Evolutionary conservation across 2,329 filamentous ascomycete genomes (phyloP).

Genomic region (Pseudofabraea citricarpa): DNA sequence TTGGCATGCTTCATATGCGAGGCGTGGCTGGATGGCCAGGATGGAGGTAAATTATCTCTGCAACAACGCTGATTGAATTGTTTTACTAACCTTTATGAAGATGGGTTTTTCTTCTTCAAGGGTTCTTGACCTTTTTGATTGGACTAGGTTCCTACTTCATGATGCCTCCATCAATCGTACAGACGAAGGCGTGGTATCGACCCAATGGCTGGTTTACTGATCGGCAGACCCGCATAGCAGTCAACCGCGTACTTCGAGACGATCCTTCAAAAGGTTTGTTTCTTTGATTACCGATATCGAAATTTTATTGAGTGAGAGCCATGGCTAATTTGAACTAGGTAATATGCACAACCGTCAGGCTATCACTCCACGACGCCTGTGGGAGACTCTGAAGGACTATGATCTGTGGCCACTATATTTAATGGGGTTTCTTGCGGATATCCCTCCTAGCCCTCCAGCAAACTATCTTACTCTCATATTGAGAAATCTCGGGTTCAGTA

Average conservation of each 20-base stretch:
- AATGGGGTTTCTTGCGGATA: conserved; percentile 40
- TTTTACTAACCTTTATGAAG: conserved; percentile 1
- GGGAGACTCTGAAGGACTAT: conserved; percentile 44
- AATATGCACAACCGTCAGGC: conserved; percentile 56
- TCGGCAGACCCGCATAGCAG: conserved; percentile 60
- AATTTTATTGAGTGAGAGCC: neutral
- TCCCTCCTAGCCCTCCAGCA: conserved; percentile 40
- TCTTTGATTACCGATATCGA: no score
- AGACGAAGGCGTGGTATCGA: conserved; percentile 48
- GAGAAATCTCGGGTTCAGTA: conserved; percentile 9
- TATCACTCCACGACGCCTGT: conserved; percentile 36
- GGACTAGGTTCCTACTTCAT: conserved; percentile 50
- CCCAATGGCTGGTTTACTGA: conserved; percentile 60
- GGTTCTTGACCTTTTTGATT: conserved; percentile 47
- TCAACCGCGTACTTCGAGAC: conserved; percentile 53
- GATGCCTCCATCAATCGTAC: conserved; percentile 56
- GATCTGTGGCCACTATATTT: conserved; percentile 47
- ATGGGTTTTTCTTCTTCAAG: conserved; percentile 54
- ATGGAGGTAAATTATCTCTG: conserved; percentile 32
- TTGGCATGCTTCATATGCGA: conserved; percentile 46
- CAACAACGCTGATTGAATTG: neutral
- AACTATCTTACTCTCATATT: conserved; percentile 51
- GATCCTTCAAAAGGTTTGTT: conserved; percentile 37
- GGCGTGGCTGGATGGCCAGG: conserved; percentile 45
- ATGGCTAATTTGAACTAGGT: conserved; percentile 15